Evolutionary conservation across 768 basidiomycete genomes (phyloP), one percentile per base, ranked within the genome.

Genomic region (Suillus ampliporus): DNA sequence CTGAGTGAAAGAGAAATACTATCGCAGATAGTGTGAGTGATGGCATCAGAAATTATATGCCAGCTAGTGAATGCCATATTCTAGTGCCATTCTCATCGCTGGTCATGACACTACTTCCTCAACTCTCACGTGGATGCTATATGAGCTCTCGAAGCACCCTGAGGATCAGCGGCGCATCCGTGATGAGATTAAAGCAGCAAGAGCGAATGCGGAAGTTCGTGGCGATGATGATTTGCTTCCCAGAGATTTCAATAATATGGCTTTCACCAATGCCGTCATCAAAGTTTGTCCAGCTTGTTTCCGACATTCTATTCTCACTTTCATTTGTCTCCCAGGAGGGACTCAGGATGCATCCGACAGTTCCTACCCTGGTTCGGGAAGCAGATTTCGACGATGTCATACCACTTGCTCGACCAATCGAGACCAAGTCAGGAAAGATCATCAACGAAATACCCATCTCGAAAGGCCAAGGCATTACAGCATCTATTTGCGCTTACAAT

Each of bases 181-280:
- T 17, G 61, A 65, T 19, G 68, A 69, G 38, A 69, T 69, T 34
- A 60, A 50, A 28, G 63, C 41, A 4, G 66, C 72, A 23, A 72
- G 73, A 11, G 65, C 60, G 3, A 60, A 64, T 19, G 67, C 67
- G 26, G 46, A 57, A 37, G 66, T 59, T 23, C 69, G 72, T 13
- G 73, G 72, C 9, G 69, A 70, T 17, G 51, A 63, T 26, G 71
- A 75, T n/a, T 67, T 78, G 48, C 64, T 67, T 8, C 65, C 74
- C 3, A 61, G 66, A 2, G 78, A 79, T 58, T 64, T 76, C 14
- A 78, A 79, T 43, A 57, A 67, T 21, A 75, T 79, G 78, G 23
- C 68, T 10, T 71, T 70, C 52, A 60, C 69, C n/a, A 69, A 72
- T 41, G 77, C 78, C 9, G 66, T 66, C 1, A 66, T 78, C 57